Conservation (phyloP, 176 grass and related monocot species). For the Carex myosuroides region DNA sequence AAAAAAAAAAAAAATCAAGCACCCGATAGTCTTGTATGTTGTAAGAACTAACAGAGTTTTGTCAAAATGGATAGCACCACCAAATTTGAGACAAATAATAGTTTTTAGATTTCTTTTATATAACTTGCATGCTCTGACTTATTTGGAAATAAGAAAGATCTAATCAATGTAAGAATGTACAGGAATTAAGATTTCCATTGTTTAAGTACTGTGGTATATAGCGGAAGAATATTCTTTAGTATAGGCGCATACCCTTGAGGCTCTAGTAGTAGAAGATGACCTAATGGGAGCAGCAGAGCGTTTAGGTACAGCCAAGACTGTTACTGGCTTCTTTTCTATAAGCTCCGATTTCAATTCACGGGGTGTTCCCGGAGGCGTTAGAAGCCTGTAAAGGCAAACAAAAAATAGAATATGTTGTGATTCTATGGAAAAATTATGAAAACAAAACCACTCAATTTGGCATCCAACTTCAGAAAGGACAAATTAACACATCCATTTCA, state of each 20-base stretch:
- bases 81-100: background rate
- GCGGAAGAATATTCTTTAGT: background rate
- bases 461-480: background rate
- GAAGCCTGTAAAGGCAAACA: conserved; percentile 53
- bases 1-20: background rate
- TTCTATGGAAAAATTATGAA: background rate
- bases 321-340: conserved; percentile 43
- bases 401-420: background rate
- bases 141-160: background rate
- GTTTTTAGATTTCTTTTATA: background rate
- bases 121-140: background rate
- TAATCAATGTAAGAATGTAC: background rate
- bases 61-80: background rate
- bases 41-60: background rate
- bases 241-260: conserved; percentile 55
- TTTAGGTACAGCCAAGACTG: conserved; percentile 39
- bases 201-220: background rate
- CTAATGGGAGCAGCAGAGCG: conserved; percentile 17
- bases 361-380: conserved; percentile 80
- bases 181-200: background rate
- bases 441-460: background rate
- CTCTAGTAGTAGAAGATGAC: conserved; percentile 73
- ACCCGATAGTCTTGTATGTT: background rate
- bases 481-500: background rate
- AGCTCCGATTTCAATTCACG: conserved; percentile 35